Conservation (phyloP, 441 rosid species). For the Rhodomyrtus psidioides region DNA sequence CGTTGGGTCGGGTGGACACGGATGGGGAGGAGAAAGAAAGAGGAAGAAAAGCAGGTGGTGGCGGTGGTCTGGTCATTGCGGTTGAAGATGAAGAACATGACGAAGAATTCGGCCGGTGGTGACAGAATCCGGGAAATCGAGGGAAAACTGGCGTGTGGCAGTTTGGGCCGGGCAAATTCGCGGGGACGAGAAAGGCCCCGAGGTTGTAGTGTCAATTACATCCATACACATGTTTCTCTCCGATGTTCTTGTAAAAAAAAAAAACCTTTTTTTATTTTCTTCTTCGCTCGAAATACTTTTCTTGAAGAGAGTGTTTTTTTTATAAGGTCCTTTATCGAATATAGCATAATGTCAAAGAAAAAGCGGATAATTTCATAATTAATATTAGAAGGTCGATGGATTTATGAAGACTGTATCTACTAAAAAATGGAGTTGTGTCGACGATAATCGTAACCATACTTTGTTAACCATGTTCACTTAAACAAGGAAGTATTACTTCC, state of each 20-base stretch:
- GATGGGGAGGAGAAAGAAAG: background rate
- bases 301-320: background rate
- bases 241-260: background rate
- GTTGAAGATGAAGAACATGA: background rate
- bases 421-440: background rate
- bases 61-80: background rate
- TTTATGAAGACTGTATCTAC: background rate
- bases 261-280: background rate
- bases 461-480: background rate
- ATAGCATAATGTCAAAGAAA: background rate
- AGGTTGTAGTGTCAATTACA: background rate
- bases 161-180: background rate
- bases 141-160: background rate
- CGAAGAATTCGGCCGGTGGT: background rate
- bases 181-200: background rate
- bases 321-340: background rate
- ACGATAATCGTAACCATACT: background rate
- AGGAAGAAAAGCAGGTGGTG: background rate
- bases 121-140: background rate
- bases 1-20: conserved; percentile 18
- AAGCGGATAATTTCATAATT: background rate
- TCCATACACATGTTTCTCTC: background rate
- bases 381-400: background rate
- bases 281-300: background rate
- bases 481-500: background rate